phyloP scores from a whole-genome alignment of 768 basidiomycete species.

The Gymnopilus dilepis region DNA sequence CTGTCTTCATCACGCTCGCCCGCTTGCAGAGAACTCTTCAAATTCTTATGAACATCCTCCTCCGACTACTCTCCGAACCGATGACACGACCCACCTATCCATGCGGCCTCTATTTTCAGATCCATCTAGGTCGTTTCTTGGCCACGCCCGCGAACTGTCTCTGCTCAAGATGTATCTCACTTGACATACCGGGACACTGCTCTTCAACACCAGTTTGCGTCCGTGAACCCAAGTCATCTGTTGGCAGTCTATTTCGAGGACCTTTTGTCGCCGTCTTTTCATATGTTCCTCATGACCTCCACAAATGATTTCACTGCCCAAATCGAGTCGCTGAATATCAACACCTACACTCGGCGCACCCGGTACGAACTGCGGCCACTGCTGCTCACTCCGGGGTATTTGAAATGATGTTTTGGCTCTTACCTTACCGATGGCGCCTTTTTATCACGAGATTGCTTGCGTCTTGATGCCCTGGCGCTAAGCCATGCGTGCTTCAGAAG shows the following conservation, averaged over 20 bases:
- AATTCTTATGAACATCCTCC: conserved; percentile 33
- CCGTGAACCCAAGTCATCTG: conserved; percentile 9
- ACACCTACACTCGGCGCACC: not conserved
- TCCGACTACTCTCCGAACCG: conserved; percentile 40
- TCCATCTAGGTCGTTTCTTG: conserved; percentile 11
- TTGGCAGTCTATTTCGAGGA: conserved; percentile 15
- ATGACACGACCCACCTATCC: conserved; percentile 20
- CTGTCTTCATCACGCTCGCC: not conserved
- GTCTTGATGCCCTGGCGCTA: not conserved
- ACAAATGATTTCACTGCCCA: not conserved
- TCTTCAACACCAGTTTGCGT: conserved; percentile 1
- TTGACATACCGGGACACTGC: conserved; percentile 7
- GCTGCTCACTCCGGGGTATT: not conserved
- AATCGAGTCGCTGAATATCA: conserved; percentile 3
- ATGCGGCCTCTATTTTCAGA: conserved; percentile 24
- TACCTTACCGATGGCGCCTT: conserved; percentile 1
- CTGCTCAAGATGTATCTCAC: conserved; percentile 11
- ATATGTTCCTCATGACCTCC: conserved; percentile 4
- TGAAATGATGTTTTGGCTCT: not conserved
- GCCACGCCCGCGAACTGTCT: conserved; percentile 11
- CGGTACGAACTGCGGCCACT: conserved; percentile 2
- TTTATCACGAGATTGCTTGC: conserved; percentile 1
- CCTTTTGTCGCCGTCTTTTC: conserved; percentile 1
- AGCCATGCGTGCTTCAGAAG: not conserved
- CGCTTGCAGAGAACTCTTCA: not conserved